Conservation (phyloP, 306 rosid genomes). For the Vicia sativa region DNA sequence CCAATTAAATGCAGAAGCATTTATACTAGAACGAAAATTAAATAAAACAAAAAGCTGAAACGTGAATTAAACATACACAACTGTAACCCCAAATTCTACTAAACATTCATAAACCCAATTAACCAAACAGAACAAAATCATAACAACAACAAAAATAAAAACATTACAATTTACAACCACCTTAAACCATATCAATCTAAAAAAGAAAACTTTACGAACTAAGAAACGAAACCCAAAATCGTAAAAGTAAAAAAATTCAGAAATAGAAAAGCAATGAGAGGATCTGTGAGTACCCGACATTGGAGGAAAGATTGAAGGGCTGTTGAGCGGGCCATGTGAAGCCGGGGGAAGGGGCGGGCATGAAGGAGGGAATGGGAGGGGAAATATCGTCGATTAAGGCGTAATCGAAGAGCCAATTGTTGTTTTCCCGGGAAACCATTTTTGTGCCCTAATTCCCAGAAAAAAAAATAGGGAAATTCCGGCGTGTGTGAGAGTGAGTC, state of each 20-base stretch:
- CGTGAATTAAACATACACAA: no score
- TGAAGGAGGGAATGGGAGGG: constrained; percentile 59
- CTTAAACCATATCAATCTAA: no score
- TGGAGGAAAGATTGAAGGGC: constrained; percentile 52
- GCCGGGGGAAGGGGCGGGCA: constrained; percentile 47
- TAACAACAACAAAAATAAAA: no score
- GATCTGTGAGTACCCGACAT: constrained; percentile 55
- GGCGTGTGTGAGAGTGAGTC: neutral
- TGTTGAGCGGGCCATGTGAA: constrained; percentile 65
- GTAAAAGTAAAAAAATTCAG: neutral
- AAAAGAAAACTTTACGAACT: neutral
- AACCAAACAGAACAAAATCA: neutral
- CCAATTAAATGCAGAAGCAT: no score
- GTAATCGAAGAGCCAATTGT: constrained; percentile 82
- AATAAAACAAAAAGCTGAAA: no score
- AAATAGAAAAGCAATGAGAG: constrained; percentile 15
- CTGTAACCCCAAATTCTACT: constrained; percentile 9
- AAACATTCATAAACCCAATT: constrained; percentile 20
- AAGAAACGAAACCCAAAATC: constrained; percentile 17
- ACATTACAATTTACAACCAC: no score
- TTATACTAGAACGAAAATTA: no score
- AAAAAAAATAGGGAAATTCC: constrained; percentile 25
- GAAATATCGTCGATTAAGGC: constrained; percentile 76
- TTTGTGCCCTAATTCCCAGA: constrained; percentile 43
- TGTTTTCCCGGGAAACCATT: constrained; percentile 94